phyloP scores from a whole-genome alignment of 1,139 yeast species.

The Nematodospora anomalae region DNA sequence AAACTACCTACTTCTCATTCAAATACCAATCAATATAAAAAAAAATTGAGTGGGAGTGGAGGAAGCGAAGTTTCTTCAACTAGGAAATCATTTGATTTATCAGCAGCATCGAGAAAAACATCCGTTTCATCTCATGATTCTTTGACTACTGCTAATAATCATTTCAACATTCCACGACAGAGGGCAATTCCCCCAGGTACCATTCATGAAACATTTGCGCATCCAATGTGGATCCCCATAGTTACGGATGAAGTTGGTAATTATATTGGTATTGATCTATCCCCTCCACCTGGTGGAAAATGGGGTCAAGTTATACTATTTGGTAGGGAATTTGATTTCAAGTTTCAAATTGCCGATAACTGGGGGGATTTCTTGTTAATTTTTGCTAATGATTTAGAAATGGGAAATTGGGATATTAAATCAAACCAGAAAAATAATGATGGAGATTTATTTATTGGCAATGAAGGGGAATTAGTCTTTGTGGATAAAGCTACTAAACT shows the following conservation, averaged over 20 bases:
- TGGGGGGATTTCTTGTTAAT: slow-evolving; percentile 83
- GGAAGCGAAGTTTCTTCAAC: slow-evolving; percentile 13
- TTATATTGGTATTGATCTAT: slow-evolving; percentile 83
- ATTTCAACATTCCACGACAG: slow-evolving; percentile 51
- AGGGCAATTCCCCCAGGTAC: slow-evolving; percentile 72
- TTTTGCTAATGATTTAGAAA: slow-evolving; percentile 82
- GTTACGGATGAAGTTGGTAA: slow-evolving; percentile 88
- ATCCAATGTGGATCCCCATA: slow-evolving; percentile 87
- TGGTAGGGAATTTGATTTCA: slow-evolving; percentile 87
- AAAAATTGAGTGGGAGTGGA: slow-evolving; percentile 19
- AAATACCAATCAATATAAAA: slow-evolving; percentile 20
- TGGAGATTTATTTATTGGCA: slow-evolving; percentile 59
- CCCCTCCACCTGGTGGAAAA: slow-evolving; percentile 62
- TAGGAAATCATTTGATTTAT: slow-evolving; percentile 11
- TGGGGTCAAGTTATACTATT: slow-evolving; percentile 86
- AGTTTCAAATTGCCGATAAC: slow-evolving; percentile 72
- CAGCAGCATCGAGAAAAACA: slow-evolving; percentile 8
- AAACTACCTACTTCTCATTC: slow-evolving; percentile 29
- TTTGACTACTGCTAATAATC: slow-evolving; percentile 5
- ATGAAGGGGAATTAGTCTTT: slow-evolving; percentile 71
- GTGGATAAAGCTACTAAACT: slow-evolving; percentile 47
- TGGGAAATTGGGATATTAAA: slow-evolving; percentile 69
- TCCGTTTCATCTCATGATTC: slow-evolving; percentile 10
- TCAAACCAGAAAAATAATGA: slow-evolving; percentile 44
- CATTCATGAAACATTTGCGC: slow-evolving; percentile 74